Evolutionary conservation across 176 grass and related monocot species (phyloP).

Genomic region (Aegilops speltoides): DNA sequence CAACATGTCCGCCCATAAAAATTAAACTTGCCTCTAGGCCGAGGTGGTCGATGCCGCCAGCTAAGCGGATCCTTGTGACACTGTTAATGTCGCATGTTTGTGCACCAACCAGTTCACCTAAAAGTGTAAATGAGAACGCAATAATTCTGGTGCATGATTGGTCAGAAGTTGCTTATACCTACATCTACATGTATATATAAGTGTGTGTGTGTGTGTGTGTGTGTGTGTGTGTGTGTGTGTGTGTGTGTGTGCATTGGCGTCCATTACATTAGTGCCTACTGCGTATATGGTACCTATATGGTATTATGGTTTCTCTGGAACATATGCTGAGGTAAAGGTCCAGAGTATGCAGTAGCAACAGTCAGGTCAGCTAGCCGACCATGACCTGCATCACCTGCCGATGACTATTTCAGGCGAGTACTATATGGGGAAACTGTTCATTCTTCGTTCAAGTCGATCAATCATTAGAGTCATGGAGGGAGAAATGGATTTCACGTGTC

Average conservation of each 20-base stretch:
- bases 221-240: not conserved
- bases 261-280: not conserved
- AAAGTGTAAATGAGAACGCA: not conserved
- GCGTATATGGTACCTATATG: too few species aligned
- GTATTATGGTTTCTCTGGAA: not conserved
- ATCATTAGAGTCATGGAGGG: conserved; percentile 11
- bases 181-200: not conserved
- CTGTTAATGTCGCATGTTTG: not conserved
- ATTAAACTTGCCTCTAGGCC: not conserved
- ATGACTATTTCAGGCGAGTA: conserved; percentile 29
- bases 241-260: not conserved
- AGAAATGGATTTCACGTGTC: conserved; percentile 19
- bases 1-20: not conserved
- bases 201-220: too few species aligned
- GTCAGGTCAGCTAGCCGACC: conserved; percentile 14
- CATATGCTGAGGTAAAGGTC: conserved; percentile 2
- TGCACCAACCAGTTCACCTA: not conserved
- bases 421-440: conserved; percentile 21
- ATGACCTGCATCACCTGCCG: conserved; percentile 36
- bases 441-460: conserved; percentile 20
- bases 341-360: conserved; percentile 14
- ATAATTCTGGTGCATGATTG: conserved; percentile 41
- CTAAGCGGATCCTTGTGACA: not conserved
- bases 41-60: not conserved
- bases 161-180: not conserved